Evolutionary conservation across 257 asterid species (phyloP).

Genomic region (Linaria vulgaris): DNA sequence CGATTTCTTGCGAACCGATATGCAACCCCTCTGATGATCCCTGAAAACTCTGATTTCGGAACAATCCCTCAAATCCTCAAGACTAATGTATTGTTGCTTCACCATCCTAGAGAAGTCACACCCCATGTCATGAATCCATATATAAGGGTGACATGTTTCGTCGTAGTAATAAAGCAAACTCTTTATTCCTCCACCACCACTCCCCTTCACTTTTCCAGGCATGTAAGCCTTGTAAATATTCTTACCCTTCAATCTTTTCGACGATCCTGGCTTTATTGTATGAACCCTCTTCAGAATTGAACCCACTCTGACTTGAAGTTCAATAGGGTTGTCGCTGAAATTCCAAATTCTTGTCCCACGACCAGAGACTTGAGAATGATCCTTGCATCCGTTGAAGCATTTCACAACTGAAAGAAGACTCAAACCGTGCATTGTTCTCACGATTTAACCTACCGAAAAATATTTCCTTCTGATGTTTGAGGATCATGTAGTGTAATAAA

Average conservation of each 20-base stretch:
- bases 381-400: conserved; percentile 74
- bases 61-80: conserved; percentile 74
- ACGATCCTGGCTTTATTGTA: conserved; percentile 70
- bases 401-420: conserved; percentile 46
- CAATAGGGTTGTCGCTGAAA: conserved; percentile 58
- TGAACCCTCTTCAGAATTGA: conserved; percentile 71
- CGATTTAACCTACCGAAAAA: background rate
- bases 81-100: conserved; percentile 81
- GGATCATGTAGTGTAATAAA: background rate
- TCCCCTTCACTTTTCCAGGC: conserved; percentile 51
- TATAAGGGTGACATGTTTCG: conserved; percentile 84
- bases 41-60: conserved; percentile 73
- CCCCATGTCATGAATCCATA: conserved; percentile 79
- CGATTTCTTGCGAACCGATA: conserved; percentile 63
- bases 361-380: conserved; percentile 57
- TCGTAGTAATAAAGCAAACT: conserved; percentile 72
- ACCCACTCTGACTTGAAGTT: conserved; percentile 78
- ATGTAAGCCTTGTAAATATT: conserved; percentile 73
- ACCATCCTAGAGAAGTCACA: conserved; percentile 80
- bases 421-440: conserved; percentile 32
- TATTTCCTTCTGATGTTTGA: conserved; percentile 6
- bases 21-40: conserved; percentile 75
- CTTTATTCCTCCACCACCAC: conserved; percentile 46
- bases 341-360: conserved; percentile 79
- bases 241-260: conserved; percentile 70